These are phyloP conservation scores for Thelonectria discophora DNA, from an alignment of 2,329 filamentous ascomycete genomes.

Conservation along the genomic window DNA sequence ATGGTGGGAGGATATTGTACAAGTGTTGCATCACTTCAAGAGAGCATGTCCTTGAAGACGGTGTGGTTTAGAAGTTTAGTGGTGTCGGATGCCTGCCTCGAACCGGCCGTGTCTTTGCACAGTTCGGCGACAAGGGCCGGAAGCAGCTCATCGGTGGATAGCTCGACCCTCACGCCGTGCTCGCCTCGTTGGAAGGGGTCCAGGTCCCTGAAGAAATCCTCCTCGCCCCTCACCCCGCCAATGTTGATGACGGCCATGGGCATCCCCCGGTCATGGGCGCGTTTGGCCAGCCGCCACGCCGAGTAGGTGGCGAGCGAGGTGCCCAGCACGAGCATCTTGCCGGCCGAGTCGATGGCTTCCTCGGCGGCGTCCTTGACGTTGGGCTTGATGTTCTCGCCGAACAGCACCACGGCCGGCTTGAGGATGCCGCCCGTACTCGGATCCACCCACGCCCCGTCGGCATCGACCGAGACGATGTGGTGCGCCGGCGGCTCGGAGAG, in stretches of 20 bases:
- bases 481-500: conserved; percentile 68
- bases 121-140: conserved; percentile 65
- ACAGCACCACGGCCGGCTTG: conserved; percentile 96
- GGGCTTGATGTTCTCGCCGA: conserved; percentile 84
- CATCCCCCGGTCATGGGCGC: conserved; percentile 83
- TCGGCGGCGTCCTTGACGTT: conserved; percentile 80
- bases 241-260: conserved; percentile 89
- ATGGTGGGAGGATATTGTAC: conserved; percentile 31
- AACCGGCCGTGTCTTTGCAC: conserved; percentile 41
- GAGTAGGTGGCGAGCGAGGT: conserved; percentile 95
- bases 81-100: conserved; percentile 26
- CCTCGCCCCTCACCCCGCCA: conserved; percentile 82
- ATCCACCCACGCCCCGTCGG: conserved; percentile 79
- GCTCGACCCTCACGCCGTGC: conserved; percentile 64
- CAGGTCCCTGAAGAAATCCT: conserved; percentile 71
- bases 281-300: conserved; percentile 87
- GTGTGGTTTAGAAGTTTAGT: conserved; percentile 37
- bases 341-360: conserved; percentile 78
- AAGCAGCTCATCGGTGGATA: conserved; percentile 65
- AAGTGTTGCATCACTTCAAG: conserved; percentile 49
- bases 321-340: conserved; percentile 80
- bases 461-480: conserved; percentile 73
- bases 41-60: conserved; percentile 69
- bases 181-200: conserved; percentile 60
- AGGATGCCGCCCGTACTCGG: conserved; percentile 78